Base-by-base conservation (phyloP, 2,329 filamentous ascomycete genomes). In the Alternaria sp. region DNA sequence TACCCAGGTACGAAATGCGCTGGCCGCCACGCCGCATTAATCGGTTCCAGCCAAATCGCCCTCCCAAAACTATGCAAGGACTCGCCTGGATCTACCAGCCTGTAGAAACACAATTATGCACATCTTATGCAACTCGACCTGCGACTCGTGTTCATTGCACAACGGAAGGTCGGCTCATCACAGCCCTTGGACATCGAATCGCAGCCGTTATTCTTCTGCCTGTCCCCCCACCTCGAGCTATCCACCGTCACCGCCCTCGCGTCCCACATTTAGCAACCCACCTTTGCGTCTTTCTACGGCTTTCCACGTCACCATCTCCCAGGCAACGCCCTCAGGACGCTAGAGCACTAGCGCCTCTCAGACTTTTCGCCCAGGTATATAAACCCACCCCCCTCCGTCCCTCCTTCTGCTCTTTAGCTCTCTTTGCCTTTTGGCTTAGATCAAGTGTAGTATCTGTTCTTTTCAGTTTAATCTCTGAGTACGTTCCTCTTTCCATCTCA, bases 401-500 rank as follows among this genome's bases (percentile, higher is more conserved):
- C 54, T 45, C 17, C 45, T 43, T 52, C 21, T 51, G 5, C 13
- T 63, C 63, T 4, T 57, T 56, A 65, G 63, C 63, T 62, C 63
- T 65, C 63, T 65, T 65, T 65, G 63, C 59, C 60, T 66, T 69
- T 62, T 65, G 62, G 62, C 62, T 65, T 65, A 62, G 62, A 65
- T 65, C 62, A 65, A 67, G 68, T 70, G 66, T 70, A 69, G 91
- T 93, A 93, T 92, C 90, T 93, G 91, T 93, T 94, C 91, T 93
- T 93, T 91, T 93, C 90, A 94, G 91, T 93, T 93, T 94, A 52
- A 52, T 52, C 49, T 52, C 49, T 52, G 49, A 52, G 45, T 47
- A 47, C 8, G 45, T n/a, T 93, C 93, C 90, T 91, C 91, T 94
- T 0, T 94, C 3, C 15, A 40, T n/a, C 32, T 1, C 10, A 4